phyloP scores from a whole-genome alignment of 805 yeast species.

The Kuraishia capsulata region DNA sequence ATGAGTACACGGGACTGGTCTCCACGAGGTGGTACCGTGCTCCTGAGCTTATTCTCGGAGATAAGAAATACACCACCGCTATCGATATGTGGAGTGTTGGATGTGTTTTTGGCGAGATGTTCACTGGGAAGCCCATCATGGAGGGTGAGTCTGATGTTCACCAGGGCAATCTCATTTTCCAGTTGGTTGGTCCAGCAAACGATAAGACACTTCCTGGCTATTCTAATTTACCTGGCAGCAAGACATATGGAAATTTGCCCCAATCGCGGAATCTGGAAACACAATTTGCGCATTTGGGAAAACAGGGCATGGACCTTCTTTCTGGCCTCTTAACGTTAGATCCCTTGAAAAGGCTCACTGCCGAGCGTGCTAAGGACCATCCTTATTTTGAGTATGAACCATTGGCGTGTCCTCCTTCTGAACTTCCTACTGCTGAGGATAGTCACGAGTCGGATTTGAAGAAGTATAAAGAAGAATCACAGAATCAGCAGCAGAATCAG shows the following conservation, averaged over 20 bases:
- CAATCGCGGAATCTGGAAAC: slow-evolving; percentile 33
- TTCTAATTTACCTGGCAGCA: slow-evolving; percentile 46
- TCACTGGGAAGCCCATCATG: slow-evolving; percentile 70
- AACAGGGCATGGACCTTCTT: slow-evolving; percentile 45
- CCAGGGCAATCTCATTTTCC: slow-evolving; percentile 77
- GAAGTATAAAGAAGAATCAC: slow-evolving; percentile 34
- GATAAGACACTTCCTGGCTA: slow-evolving; percentile 54
- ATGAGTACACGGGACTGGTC: slow-evolving; percentile 54
- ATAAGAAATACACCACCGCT: slow-evolving; percentile 80
- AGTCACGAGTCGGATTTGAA: slow-evolving; percentile 83
- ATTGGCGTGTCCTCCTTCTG: slow-evolving; percentile 41
- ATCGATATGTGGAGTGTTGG: slow-evolving; percentile 98
- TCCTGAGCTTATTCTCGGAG: slow-evolving; percentile 86
- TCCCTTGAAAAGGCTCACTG: slow-evolving; percentile 69
- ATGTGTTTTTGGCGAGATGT: slow-evolving; percentile 90
- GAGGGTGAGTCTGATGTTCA: slow-evolving; percentile 82
- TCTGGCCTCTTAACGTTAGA: slow-evolving; percentile 56
- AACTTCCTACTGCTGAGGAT: slow-evolving; percentile 66
- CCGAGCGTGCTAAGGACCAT: slow-evolving; percentile 66
- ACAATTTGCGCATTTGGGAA: slow-evolving; percentile 37
- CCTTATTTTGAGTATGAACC: slow-evolving; percentile 64
- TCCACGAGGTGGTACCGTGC: slow-evolving; percentile 98
- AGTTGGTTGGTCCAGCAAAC: slow-evolving; percentile 73
- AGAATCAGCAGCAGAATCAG: not conserved
- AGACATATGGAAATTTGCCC: slow-evolving; percentile 23